Conservation (phyloP, 1,139 yeast genomes). For the Geotrichum restrictum region DNA sequence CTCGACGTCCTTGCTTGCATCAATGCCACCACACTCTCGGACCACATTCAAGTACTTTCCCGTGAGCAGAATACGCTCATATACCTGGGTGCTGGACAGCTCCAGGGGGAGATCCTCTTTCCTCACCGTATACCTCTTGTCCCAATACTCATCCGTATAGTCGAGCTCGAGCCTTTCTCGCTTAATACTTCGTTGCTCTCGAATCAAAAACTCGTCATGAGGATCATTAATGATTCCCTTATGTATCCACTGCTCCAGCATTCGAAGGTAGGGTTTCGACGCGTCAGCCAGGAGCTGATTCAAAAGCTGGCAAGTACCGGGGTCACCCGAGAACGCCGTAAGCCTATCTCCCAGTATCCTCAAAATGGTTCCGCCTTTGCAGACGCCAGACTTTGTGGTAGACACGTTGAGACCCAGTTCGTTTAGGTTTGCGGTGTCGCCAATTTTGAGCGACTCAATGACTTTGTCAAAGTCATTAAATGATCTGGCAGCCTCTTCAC, state of each 20-base stretch:
- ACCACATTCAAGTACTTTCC: constrained; percentile 82
- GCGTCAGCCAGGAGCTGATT: constrained; percentile 53
- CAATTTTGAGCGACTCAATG: constrained; percentile 32
- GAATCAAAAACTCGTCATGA: constrained; percentile 75
- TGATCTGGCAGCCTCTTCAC: constrained; percentile 26
- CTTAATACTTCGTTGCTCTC: constrained; percentile 39
- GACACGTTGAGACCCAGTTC: constrained; percentile 28
- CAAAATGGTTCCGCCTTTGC: constrained; percentile 40
- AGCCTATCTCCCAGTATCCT: constrained; percentile 58
- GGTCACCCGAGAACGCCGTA: constrained; percentile 62
- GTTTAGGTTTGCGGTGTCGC: constrained; percentile 28
- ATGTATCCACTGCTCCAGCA: constrained; percentile 75
- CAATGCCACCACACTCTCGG: constrained; percentile 50
- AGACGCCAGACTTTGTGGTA: constrained; percentile 27
- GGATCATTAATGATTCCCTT: constrained; percentile 76
- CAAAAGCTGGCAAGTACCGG: constrained; percentile 51
- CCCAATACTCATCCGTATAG: constrained; percentile 75
- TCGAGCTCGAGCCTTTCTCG: constrained; percentile 47
- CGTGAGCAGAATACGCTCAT: constrained; percentile 65
- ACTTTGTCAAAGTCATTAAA: constrained; percentile 34
- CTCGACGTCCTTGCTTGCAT: constrained; percentile 30
- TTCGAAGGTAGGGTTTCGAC: constrained; percentile 59
- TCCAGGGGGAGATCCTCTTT: constrained; percentile 73
- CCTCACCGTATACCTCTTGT: constrained; percentile 69
- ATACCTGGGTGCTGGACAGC: constrained; percentile 52